Evolutionary conservation across 805 yeast species (phyloP).

Genomic region (Saturnispora ahearnii): DNA sequence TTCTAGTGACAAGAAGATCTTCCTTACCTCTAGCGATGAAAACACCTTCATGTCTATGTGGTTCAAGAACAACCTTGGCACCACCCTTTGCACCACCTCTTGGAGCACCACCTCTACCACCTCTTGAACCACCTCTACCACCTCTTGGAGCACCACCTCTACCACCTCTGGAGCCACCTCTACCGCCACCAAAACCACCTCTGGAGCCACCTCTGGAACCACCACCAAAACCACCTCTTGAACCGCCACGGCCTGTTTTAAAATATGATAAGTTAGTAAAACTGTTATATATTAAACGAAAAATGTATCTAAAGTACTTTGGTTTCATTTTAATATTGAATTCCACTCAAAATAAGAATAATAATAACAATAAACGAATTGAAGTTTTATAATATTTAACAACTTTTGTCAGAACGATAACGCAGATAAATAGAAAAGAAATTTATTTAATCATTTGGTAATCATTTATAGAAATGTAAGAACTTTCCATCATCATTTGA

Average conservation of each 20-base stretch:
- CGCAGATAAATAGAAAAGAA: constrained; percentile 7
- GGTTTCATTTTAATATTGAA: not conserved
- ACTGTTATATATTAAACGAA: too few relatives aligned
- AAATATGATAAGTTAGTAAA: constrained; percentile 4
- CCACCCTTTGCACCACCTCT: constrained; percentile 82
- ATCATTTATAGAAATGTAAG: constrained; percentile 4
- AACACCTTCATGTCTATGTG: constrained; percentile 98
- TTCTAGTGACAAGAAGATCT: constrained; percentile 94
- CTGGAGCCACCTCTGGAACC: constrained; percentile 34
- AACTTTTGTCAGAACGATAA: constrained; percentile 6
- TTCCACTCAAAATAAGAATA: not conserved
- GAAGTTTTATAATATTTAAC: too few relatives aligned
- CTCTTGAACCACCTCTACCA: constrained; percentile 49
- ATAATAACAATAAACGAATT: not conserved
- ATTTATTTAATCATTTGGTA: constrained; percentile 2
- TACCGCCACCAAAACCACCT: constrained; percentile 42
- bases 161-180: constrained; percentile 41
- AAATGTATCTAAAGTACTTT: too few relatives aligned
- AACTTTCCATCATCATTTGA: not conserved
- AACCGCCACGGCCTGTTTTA: constrained; percentile 21
- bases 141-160: constrained; percentile 45
- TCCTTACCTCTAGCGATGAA: constrained; percentile 99
- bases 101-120: constrained; percentile 48
- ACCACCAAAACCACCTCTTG: constrained; percentile 30
- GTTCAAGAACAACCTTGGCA: constrained; percentile 95